These are phyloP conservation scores for Rutstroemia sp. DNA, from an alignment of 2,329 filamentous ascomycete species.

Conservation along the genomic window DNA sequence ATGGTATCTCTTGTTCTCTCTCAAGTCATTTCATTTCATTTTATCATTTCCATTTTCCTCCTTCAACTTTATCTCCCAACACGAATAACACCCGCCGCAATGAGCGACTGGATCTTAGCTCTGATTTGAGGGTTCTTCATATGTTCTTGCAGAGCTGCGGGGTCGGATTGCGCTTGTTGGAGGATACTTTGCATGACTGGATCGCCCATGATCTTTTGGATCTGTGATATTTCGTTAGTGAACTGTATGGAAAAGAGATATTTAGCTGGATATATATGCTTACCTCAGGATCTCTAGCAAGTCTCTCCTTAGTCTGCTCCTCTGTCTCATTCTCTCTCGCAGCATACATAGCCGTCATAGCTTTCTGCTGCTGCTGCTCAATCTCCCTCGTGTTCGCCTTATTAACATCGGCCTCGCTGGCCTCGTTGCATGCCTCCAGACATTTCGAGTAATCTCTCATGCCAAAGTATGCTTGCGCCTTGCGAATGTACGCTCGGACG, in stretches of 20 bases:
- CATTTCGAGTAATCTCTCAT: constrained; percentile 99
- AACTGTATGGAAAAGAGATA: not conserved
- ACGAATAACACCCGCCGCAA: constrained; percentile 73
- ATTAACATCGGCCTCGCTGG: constrained; percentile 63
- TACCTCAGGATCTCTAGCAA: constrained; percentile 86
- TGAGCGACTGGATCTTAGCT: constrained; percentile 66
- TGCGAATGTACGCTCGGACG: constrained; percentile 92
- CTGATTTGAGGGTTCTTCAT: constrained; percentile 87
- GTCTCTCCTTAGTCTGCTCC: constrained; percentile 86
- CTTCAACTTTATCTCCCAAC: constrained; percentile 43
- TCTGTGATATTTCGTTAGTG: constrained; percentile 36
- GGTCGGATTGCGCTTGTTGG: constrained; percentile 91
- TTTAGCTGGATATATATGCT: constrained; percentile 30
- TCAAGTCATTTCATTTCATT: not conserved
- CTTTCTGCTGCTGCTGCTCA: constrained; percentile 90
- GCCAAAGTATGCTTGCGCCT: constrained; percentile 88
- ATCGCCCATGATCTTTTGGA: constrained; percentile 86
- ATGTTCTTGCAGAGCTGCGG: constrained; percentile 88
- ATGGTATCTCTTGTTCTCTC: not conserved
- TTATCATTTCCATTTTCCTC: not conserved
- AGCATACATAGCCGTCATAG: constrained; percentile 80
- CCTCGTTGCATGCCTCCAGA: constrained; percentile 80
- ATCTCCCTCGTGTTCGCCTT: constrained; percentile 86
- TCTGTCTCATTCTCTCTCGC: constrained; percentile 92
- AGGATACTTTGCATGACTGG: constrained; percentile 97